phyloP scores from a whole-genome alignment of 805 yeast genomes.

The Saturnispora galanensis region DNA sequence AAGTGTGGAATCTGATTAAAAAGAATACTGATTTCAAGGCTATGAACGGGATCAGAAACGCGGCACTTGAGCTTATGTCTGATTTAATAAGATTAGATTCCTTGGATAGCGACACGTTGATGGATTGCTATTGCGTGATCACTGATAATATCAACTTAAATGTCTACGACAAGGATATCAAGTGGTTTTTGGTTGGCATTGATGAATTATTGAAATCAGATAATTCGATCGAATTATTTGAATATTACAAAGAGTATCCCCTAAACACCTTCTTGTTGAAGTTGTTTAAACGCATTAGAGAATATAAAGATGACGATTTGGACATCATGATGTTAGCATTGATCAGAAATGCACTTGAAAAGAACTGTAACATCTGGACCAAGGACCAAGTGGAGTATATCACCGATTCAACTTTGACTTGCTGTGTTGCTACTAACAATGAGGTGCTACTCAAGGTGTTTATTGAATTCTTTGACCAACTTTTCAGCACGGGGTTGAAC shows the following conservation, averaged over 20 bases:
- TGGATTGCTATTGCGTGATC: slow-evolving; percentile 54
- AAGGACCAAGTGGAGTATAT: slow-evolving; percentile 1
- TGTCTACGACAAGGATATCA: slow-evolving; percentile 30
- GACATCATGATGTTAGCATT: slow-evolving; percentile 11
- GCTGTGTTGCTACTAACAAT: slow-evolving; percentile 3
- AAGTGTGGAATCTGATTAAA: slow-evolving; percentile 64
- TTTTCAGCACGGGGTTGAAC: neutral
- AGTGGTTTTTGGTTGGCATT: slow-evolving; percentile 37
- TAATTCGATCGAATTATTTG: slow-evolving; percentile 17
- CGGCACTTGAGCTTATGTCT: slow-evolving; percentile 42
- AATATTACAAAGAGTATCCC: slow-evolving; percentile 14
- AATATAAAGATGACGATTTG: slow-evolving; percentile 8
- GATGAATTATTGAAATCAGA: slow-evolving; percentile 36
- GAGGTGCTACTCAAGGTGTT: slow-evolving; percentile 1
- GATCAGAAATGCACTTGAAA: slow-evolving; percentile 16
- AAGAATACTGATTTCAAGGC: slow-evolving; percentile 36
- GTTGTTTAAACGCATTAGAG: slow-evolving; percentile 5
- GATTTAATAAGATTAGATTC: slow-evolving; percentile 50
- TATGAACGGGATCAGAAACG: slow-evolving; percentile 30
- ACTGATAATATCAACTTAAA: slow-evolving; percentile 33
- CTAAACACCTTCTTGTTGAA: slow-evolving; percentile 12
- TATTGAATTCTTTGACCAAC: slow-evolving; percentile 4
- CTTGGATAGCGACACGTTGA: slow-evolving; percentile 35
- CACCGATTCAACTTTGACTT: neutral
- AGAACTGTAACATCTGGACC: slow-evolving; percentile 3